These are phyloP conservation scores for Fusarium brachygibbosum DNA, from an alignment of 2,329 filamentous ascomycete genomes.

Conservation along the genomic window DNA sequence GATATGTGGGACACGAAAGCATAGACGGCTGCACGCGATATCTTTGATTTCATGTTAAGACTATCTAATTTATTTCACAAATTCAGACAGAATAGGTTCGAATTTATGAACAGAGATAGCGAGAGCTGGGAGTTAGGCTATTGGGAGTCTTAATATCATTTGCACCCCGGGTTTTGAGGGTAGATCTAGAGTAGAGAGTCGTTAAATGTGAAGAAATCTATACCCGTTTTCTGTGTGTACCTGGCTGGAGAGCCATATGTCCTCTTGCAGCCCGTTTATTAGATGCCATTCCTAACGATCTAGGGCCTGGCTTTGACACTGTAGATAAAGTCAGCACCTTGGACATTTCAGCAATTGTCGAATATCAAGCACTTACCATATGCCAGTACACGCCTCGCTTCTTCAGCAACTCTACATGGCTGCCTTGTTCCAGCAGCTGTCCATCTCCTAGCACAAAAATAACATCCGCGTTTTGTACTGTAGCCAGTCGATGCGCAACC, in stretches of 20 bases:
- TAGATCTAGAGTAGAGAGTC: conserved; percentile 31
- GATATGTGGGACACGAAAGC: conserved; percentile 59
- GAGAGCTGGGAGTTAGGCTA: conserved; percentile 28
- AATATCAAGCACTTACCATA: conserved; percentile 61
- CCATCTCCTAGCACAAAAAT: conserved; percentile 82
- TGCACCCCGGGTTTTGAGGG: conserved; percentile 9
- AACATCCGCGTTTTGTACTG: conserved; percentile 82
- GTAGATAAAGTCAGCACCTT: conserved; percentile 45
- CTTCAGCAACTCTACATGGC: conserved; percentile 64
- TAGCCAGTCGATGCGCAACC: conserved; percentile 82
- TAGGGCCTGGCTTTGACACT: conserved; percentile 72
- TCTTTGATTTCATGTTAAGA: neutral
- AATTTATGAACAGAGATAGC: conserved; percentile 4
- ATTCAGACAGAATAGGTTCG: neutral
- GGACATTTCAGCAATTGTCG: neutral
- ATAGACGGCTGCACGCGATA: neutral
- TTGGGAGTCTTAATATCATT: conserved; percentile 8
- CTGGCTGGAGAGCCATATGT: neutral
- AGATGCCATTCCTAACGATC: conserved; percentile 58
- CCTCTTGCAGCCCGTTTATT: neutral
- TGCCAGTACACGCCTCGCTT: conserved; percentile 69
- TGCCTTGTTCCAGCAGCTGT: conserved; percentile 68
- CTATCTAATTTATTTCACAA: neutral
- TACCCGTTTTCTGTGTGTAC: conserved; percentile 4
- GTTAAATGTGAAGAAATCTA: neutral